Base-by-base conservation (phyloP, 148 eudicot species). In the Rhododendron williamsianum region DNA sequence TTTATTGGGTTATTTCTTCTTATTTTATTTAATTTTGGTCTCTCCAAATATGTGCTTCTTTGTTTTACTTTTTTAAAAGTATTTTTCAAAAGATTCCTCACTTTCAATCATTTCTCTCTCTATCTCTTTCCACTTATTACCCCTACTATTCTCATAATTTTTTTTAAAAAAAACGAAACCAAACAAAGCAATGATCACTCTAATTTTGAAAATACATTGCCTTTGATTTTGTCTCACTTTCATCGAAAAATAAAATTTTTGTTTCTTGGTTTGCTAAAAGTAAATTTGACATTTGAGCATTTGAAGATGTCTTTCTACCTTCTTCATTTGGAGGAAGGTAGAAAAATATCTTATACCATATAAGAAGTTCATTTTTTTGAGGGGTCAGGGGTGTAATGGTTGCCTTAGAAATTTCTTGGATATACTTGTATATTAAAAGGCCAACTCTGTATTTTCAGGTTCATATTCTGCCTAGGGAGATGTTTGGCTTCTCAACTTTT, bases 391-490 rank as follows among this genome's bases (percentile, higher is more conserved):
- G n/a, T 36, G 78, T 36, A 38, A 43, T 18, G 5, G 9, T 77
- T 77, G 30, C 25, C 12, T 10, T 21, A 21, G 18, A 43, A 23
- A 21, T 9, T 41, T 82, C 19, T 49, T 45, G n/a, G 73, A 19
- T 78, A 77, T 77, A 46, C 15, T 25, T 80, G 35, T 72, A 48
- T 30, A 45, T 30, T 81, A 12, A 41, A 41, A 13, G 8, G 2
- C 56, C 38, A 80, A 41, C 23, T 41, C 21, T 84, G 82, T 63
- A 73, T 56, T 74, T 82, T 63, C 89, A 96, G 99, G 95, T 95
- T 65, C 99, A 97, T 90, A 89, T 97, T 38, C 86, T 97, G 84
- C 99, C 98, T 77, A 97, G 99, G 91, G 98, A 97, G 86, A 92
- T 97, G 93, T 91, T 97, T 87, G 98, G 99, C 4, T 82, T 93